A percentile compares a stretch with the other conserved stretches of the same genome.
phyloP scores from a whole-genome alignment of 352 stramenopile species.

The Thalassiosira tumida region DNA sequence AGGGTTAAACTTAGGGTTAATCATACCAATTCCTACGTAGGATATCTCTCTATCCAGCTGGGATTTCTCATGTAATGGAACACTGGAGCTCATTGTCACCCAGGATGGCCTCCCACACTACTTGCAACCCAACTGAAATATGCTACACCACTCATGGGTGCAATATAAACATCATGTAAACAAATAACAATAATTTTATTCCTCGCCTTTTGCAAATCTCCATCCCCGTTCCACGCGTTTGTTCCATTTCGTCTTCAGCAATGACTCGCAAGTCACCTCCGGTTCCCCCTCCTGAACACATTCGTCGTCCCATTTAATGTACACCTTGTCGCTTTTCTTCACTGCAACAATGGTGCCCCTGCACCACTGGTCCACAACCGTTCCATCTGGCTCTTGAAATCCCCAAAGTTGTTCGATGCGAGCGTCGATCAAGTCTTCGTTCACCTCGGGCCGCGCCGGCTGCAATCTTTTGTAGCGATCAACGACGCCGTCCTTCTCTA shows the following conservation, averaged over 20 bases:
- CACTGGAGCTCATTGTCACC: too few relatives aligned
- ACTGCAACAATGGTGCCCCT: neutral
- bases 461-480: slow-evolving; percentile 43
- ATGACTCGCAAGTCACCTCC: slow-evolving; percentile 3
- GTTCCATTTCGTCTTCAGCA: slow-evolving; percentile 52
- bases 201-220: slow-evolving; percentile 29
- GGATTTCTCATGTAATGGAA: too few relatives aligned
- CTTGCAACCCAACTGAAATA: too few relatives aligned
- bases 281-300: neutral
- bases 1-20: too few relatives aligned
- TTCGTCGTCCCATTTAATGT: slow-evolving; percentile 37
- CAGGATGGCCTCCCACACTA: too few relatives aligned
- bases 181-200: too few relatives aligned
- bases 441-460: neutral
- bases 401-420: slow-evolving; percentile 19
- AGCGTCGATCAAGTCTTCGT: slow-evolving; percentile 34
- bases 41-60: too few relatives aligned
- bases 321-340: slow-evolving; percentile 17
- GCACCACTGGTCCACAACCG: slow-evolving; percentile 19
- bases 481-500: slow-evolving; percentile 5
- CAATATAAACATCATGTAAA: too few relatives aligned
- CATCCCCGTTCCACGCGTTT: slow-evolving; percentile 35
- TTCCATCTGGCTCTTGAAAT: slow-evolving; percentile 13
- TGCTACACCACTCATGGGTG: too few relatives aligned
- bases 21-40: too few relatives aligned